A percentile compares a stretch with the other conserved stretches of the same genome.
Evolutionary conservation across 164 flowering plant genomes (phyloP).

Genomic region (Buxus sempervirens): DNA sequence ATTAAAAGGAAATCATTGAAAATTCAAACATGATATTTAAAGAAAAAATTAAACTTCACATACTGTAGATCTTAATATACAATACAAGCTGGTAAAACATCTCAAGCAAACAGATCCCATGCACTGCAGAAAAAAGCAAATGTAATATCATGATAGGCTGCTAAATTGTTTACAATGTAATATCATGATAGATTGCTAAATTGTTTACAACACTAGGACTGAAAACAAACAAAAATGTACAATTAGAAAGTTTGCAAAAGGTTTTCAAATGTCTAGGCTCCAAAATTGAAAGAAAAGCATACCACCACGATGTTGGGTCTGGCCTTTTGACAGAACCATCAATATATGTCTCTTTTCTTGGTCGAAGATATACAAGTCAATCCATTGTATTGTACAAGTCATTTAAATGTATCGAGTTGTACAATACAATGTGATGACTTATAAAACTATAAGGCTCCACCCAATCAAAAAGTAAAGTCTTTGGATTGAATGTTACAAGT

Average conservation of each 20-base stretch:
- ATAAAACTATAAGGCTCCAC: no score
- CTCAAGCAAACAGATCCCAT: neutral
- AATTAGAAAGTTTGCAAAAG: neutral
- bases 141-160: no score
- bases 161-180: no score
- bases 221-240: no score
- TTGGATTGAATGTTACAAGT: no score
- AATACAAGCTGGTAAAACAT: neutral
- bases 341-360: neutral
- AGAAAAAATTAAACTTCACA: neutral
- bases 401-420: no score
- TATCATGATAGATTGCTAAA: neutral
- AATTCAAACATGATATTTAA: no score
- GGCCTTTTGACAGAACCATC: neutral
- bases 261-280: neutral
- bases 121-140: neutral
- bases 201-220: neutral
- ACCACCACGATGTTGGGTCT: neutral
- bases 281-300: neutral
- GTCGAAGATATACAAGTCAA: no score
- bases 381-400: no score
- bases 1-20: neutral
- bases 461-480: no score
- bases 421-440: no score
- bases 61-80: neutral